A percentile compares a stretch with the other conserved stretches of the same genome.
phyloP scores from a whole-genome alignment of 2,329 filamentous ascomycete genomes.

The Paramyrothecium roridum region DNA sequence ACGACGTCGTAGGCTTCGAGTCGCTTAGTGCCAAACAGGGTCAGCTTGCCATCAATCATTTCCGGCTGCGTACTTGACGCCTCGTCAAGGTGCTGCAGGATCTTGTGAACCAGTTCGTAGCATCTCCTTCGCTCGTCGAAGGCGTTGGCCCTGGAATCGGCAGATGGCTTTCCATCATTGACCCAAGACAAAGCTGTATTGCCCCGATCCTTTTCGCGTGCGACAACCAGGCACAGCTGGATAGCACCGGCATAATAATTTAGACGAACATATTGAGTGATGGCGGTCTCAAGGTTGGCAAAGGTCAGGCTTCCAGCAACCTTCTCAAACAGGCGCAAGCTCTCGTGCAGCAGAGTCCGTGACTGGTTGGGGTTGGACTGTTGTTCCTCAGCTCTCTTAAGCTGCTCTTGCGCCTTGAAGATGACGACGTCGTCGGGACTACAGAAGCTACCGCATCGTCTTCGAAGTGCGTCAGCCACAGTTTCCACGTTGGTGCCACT shows the following conservation, averaged over 20 bases:
- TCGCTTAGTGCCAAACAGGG: conserved; percentile 72
- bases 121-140: conserved; percentile 73
- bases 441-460: conserved; percentile 95
- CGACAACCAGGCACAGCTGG: conserved; percentile 79
- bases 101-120: conserved; percentile 84
- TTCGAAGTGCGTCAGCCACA: conserved; percentile 87
- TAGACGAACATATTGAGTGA: conserved; percentile 74
- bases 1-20: conserved; percentile 90
- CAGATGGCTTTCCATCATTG: conserved; percentile 71
- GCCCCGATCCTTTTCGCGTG: conserved; percentile 79
- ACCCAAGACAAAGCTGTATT: conserved; percentile 85
- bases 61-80: conserved; percentile 67
- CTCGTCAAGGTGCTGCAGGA: conserved; percentile 73
- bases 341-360: conserved; percentile 81
- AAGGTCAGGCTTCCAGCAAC: conserved; percentile 80
- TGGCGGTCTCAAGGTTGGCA: conserved; percentile 74
- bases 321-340: conserved; percentile 80
- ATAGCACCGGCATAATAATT: conserved; percentile 95
- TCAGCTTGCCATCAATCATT: conserved; percentile 73
- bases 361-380: conserved; percentile 72
- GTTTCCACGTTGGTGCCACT: conserved; percentile 97
- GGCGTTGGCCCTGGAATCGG: conserved; percentile 65
- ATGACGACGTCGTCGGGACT: conserved; percentile 96
- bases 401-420: conserved; percentile 95
- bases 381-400: conserved; percentile 83